Evolutionary conservation across 2,329 filamentous ascomycete species (phyloP).

Genomic region (Phialophora chinensis): DNA sequence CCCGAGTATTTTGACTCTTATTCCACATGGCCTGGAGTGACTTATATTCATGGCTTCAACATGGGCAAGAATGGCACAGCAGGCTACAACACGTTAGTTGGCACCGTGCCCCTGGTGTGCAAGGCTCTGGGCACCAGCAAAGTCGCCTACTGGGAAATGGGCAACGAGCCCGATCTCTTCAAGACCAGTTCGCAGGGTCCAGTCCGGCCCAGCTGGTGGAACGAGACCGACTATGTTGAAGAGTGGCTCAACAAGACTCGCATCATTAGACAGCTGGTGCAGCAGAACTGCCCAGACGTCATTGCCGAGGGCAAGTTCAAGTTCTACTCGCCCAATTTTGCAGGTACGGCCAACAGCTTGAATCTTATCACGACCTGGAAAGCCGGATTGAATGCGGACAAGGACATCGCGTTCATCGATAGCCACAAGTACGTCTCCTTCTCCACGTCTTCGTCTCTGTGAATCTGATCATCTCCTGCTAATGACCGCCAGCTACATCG

Average conservation of each 20-base stretch:
- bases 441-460: background rate
- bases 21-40: conserved; percentile 60
- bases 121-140: conserved; percentile 58
- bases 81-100: conserved; percentile 59
- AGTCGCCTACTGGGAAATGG: conserved; percentile 66
- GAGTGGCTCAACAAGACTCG: conserved; percentile 65
- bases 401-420: conserved; percentile 60
- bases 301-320: conserved; percentile 51
- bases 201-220: conserved; percentile 60
- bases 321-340: conserved; percentile 66
- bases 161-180: conserved; percentile 69
- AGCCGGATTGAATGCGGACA: conserved; percentile 59
- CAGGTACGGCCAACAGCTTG: conserved; percentile 58
- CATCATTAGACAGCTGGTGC: conserved; percentile 55
- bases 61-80: conserved; percentile 59
- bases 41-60: conserved; percentile 69
- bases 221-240: conserved; percentile 60
- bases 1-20: conserved; percentile 69
- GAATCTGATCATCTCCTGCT: conserved; percentile 17
- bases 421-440: conserved; percentile 61
- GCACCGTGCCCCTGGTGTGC: conserved; percentile 64
- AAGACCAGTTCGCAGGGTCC: conserved; percentile 59
- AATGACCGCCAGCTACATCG: conserved; percentile 61
- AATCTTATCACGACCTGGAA: conserved; percentile 59
- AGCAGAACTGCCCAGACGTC: conserved; percentile 59